Evolutionary conservation across 169 alveolate species (phyloP).

Genomic region (Eimeria tenella): DNA sequence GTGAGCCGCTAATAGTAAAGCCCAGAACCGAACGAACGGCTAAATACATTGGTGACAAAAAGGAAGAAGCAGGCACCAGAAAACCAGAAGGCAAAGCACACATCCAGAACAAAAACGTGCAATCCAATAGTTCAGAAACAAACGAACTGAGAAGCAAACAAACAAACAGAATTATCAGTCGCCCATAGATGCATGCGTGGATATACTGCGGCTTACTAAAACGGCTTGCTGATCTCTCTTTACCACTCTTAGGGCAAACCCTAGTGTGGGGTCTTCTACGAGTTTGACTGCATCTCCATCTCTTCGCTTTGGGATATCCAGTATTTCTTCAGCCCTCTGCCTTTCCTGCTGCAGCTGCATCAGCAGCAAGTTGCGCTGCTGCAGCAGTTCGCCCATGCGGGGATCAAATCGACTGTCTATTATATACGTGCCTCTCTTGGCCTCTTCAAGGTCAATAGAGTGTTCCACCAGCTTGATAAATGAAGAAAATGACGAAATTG

Average conservation of each 20-base stretch:
- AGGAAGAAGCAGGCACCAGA: no score
- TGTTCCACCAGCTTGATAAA: slow-evolving; percentile 93
- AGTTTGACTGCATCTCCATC: slow-evolving; percentile 85
- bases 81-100: no score
- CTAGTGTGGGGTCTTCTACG: slow-evolving; percentile 87
- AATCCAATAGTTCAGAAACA: no score
- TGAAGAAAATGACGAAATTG: slow-evolving; percentile 88
- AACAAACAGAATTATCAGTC: no score
- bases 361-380: slow-evolving; percentile 85
- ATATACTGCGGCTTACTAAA: neutral
- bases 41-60: neutral
- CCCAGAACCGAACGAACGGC: neutral
- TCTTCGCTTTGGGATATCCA: slow-evolving; percentile 86
- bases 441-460: slow-evolving; percentile 94
- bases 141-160: neutral
- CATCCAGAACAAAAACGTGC: no score
- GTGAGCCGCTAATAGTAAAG: no score
- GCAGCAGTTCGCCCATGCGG: slow-evolving; percentile 85
- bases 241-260: slow-evolving; percentile 91
- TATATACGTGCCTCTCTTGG: slow-evolving; percentile 92
- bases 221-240: slow-evolving; percentile 88
- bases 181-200: neutral
- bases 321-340: slow-evolving; percentile 83
- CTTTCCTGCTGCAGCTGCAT: slow-evolving; percentile 91
- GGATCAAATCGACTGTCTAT: slow-evolving; percentile 89